Base-by-base conservation (phyloP, 176 grass and related monocot genomes). In the Triticum monococcum region DNA sequence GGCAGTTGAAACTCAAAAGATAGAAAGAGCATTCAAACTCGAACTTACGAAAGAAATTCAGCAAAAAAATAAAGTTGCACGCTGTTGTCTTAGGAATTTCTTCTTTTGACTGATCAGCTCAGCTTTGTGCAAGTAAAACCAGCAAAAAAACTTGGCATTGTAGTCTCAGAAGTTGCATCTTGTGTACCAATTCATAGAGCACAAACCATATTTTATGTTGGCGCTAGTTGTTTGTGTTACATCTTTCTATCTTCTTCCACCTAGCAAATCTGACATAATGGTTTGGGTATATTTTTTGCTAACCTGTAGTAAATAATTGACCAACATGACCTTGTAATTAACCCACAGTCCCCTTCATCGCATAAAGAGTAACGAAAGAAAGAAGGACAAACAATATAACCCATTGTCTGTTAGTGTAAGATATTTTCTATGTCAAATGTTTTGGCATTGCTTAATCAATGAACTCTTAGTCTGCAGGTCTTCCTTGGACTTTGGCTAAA, bases 401-500 rank as follows among this genome's bases (percentile, higher is more conserved):
- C 4, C 18, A 68, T 0, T 36, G 1, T 60, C 9, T 36, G 23
- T 87, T 83, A 17, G 28, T 80, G 23, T 37, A 75, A 75, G 8
- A 46, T 45, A 66, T 26, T 52, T 56, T 72, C 4, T 50, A 36
- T 26, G 12, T 66, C 50, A 5, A n/a, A 40, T 7, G 46, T 83
- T 77, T 43, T 37, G 83, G 63, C 30, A 86, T 68, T 82, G 28
- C 48, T 35, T 83, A 62, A 84, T 23, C 45, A 50, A 23, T 64
- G 32, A 64, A 69, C 57, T 85, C 80, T 87, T 80, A 96, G 96
- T 84, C 92, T 79, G 90, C 88, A 85, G 96, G 96, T 83, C 93
- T 98, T 25, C 96, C 96, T 77, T 98, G 96, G 96, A 96, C 92
- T 86, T 88, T 95, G 85, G 96, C 88, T 62, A 98, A 98, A 96